Evolutionary conservation across 2,329 filamentous ascomycete species (phyloP), one percentile per base, ranked within the genome.

Genomic region (Stagonosporopsis cucurbitacearum): DNA sequence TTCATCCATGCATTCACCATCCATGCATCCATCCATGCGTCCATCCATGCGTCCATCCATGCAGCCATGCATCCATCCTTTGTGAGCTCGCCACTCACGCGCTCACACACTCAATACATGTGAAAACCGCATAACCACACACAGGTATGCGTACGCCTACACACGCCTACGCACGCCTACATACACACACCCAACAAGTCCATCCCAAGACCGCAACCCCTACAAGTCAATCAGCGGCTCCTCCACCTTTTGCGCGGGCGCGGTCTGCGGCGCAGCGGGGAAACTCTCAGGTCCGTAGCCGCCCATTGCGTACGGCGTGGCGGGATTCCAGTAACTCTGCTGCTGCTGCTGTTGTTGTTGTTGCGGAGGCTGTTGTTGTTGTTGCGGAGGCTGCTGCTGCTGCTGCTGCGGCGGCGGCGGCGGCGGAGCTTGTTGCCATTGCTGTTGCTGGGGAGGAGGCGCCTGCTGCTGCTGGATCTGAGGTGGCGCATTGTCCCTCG

Each of bases 151-250:
- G n/a, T n/a, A n/a, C n/a, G 5, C 25, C 25, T 9, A 26, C 9
- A 26, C 25, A 26, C 25, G 25, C 9, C 25, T 26, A 26, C 12
- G 28, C 5, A 4, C 30, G 12, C 13, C 3, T 4, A 2, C 13
- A 15, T 6, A 2, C 30, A 32, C 30, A 12, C 30, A 15, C 11
- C 13, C 30, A 32, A 30, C 25, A 7, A 7, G 9, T 11, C 9
- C 7, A 30, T 11, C n/a, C 30, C 9, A 7, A 2, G 11, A 32
- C 30, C 6, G 7, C 30, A 7, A 4, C 35, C 11, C 32, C 53
- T 75, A 93, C 59, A 94, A 80, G 74, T 95, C 91, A 75, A 95
- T 95, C 68, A 95, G 77, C 55, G 87, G 89, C 75, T 94, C 91
- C 75, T 94, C 90, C 1, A 79, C 82, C 63, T 82, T 78, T 17